These are phyloP conservation scores for Artemisia tridentata DNA, from an alignment of 129 eudicot genomes.

Conservation along the genomic window DNA sequence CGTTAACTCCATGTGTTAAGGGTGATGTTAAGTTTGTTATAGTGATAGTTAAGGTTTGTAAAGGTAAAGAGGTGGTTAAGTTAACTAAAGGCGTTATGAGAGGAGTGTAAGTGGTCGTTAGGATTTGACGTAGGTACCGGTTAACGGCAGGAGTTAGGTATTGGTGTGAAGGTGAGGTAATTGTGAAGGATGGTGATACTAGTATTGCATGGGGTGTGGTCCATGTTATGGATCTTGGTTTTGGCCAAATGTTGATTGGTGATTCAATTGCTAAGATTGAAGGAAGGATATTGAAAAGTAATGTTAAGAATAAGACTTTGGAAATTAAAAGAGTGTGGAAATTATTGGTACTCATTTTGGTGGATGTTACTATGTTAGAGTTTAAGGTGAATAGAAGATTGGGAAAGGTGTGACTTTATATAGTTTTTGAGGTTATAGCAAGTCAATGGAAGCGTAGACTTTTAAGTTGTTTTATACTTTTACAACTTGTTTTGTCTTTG, in stretches of 20 bases:
- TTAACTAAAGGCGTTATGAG: slow-evolving; percentile 39
- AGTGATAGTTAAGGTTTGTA: slow-evolving; percentile 38
- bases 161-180: slow-evolving; percentile 47
- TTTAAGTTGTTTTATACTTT: neutral
- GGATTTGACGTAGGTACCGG: slow-evolving; percentile 56
- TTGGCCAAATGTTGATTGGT: slow-evolving; percentile 81
- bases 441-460: slow-evolving; percentile 8
- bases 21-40: slow-evolving; percentile 43
- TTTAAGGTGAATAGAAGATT: slow-evolving; percentile 11
- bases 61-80: slow-evolving; percentile 39
- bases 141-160: slow-evolving; percentile 57
- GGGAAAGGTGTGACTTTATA: slow-evolving; percentile 27
- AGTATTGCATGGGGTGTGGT: slow-evolving; percentile 54
- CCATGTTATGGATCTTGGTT: slow-evolving; percentile 69
- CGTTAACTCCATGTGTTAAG: slow-evolving; percentile 65
- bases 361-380: neutral
- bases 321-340: neutral
- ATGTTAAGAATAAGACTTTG: neutral
- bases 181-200: slow-evolving; percentile 55
- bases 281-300: neutral
- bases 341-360: slow-evolving; percentile 3
- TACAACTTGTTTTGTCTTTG: neutral
- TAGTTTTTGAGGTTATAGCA: slow-evolving; percentile 17
- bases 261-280: slow-evolving; percentile 41
- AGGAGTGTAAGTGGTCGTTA: slow-evolving; percentile 58